These are phyloP conservation scores for Anastatica hierochuntica DNA, from an alignment of 345 rosid species.

Conservation along the genomic window DNA sequence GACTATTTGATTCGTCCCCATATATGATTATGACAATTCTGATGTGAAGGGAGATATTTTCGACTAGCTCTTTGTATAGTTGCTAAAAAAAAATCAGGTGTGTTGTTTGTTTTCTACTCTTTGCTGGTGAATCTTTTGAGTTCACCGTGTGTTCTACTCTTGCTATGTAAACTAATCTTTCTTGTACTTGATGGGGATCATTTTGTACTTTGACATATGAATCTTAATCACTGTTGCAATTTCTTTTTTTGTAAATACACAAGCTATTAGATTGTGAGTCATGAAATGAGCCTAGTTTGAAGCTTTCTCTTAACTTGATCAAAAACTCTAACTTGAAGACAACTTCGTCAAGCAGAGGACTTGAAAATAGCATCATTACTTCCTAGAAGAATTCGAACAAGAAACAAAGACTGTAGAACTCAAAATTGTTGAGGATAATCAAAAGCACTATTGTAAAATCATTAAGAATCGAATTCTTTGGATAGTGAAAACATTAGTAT, in stretches of 20 bases:
- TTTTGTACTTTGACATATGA: conserved; percentile 3
- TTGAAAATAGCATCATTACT: no score
- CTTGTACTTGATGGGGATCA: conserved; percentile 2
- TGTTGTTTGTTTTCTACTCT: conserved; percentile 19
- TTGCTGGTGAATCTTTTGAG: background rate
- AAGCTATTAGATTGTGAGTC: no score
- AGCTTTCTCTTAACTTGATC: no score
- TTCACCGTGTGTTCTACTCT: conserved; percentile 10
- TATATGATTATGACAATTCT: conserved; percentile 13
- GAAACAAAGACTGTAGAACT: no score
- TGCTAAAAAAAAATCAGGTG: conserved; percentile 8
- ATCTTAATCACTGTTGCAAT: conserved; percentile 7
- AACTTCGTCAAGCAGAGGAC: no score
- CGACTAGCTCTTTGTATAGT: conserved; percentile 12
- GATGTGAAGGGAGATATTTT: background rate
- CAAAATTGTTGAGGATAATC: no score
- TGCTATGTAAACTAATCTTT: conserved; percentile 15
- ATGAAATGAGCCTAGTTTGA: no score
- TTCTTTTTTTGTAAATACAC: background rate
- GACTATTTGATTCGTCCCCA: conserved; percentile 18
- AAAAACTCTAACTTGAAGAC: no score
- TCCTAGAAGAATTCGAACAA: no score
- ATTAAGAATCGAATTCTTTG: no score
- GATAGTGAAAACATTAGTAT: no score
- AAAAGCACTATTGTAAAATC: no score